These are phyloP conservation scores for Cunninghamia lanceolata DNA, from an alignment of 75 land plant species.

Conservation along the genomic window DNA sequence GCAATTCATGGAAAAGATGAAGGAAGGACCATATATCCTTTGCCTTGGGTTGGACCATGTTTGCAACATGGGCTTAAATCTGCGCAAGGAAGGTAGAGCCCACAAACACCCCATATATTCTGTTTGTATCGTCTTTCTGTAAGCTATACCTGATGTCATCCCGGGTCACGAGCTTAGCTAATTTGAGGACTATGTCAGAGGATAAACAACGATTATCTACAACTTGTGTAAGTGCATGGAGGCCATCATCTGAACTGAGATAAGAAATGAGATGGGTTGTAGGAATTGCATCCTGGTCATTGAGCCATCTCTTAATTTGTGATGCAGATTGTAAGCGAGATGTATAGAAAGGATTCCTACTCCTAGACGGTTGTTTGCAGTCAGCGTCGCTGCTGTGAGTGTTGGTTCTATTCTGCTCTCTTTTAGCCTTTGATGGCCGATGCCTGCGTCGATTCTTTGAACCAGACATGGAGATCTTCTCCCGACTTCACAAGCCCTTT, in stretches of 20 bases:
- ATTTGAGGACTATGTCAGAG: background rate
- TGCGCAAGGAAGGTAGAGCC: slow-evolving; percentile 17
- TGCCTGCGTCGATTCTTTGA: background rate
- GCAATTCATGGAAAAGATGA: slow-evolving; percentile 17
- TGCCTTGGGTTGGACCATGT: background rate
- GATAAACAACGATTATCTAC: background rate
- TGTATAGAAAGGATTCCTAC: background rate
- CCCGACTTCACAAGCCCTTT: too few species aligned
- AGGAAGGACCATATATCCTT: slow-evolving; percentile 8
- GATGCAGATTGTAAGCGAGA: background rate
- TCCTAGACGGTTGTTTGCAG: background rate
- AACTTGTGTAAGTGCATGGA: background rate
- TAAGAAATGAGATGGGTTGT: background rate
- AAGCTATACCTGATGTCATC: background rate
- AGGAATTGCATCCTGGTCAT: background rate
- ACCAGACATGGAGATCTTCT: too few species aligned
- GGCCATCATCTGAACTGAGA: background rate
- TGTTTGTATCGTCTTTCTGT: background rate
- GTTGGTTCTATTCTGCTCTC: too few species aligned
- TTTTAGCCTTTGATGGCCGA: too few species aligned
- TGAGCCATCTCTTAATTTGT: background rate
- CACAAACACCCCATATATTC: slow-evolving; percentile 16
- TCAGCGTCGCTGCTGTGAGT: background rate
- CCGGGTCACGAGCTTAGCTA: background rate
- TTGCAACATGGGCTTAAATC: slow-evolving; percentile 16